Percentiles rank a stretch among this genome's conserved stretches.
phyloP scores from a whole-genome alignment of 306 rosid genomes.

The Rosa multiflora region DNA sequence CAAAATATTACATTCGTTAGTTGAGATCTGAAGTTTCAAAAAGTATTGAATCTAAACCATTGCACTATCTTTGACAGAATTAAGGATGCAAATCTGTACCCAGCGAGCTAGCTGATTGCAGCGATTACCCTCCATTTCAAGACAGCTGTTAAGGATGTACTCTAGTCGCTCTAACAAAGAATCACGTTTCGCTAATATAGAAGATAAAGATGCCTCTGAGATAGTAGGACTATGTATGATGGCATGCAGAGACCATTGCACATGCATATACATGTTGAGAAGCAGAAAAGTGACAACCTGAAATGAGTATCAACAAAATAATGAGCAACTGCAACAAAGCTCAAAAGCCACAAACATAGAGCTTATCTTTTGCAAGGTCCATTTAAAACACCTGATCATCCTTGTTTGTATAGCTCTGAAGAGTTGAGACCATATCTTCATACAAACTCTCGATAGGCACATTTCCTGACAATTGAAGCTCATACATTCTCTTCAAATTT shows the following conservation, averaged over 20 bases:
- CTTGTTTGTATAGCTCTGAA: conserved; percentile 58
- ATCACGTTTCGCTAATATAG: conserved; percentile 59
- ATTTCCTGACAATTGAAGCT: conserved; percentile 69
- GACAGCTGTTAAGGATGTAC: conserved; percentile 53
- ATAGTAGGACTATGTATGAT: conserved; percentile 48
- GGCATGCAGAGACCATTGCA: conserved; percentile 70
- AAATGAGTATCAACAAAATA: conserved; percentile 33
- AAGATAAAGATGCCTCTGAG: conserved; percentile 57
- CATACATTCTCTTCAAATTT: conserved; percentile 88
- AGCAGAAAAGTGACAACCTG: conserved; percentile 89
- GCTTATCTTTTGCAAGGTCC: conserved; percentile 20
- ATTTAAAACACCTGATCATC: conserved; percentile 72
- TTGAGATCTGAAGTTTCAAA: conserved; percentile 22
- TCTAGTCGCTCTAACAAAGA: conserved; percentile 65
- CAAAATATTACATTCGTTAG: conserved; percentile 29
- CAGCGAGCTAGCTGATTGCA: conserved; percentile 76
- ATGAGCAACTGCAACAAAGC: conserved; percentile 19
- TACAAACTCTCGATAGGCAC: conserved; percentile 61
- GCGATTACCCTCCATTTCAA: conserved; percentile 45
- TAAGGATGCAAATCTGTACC: conserved; percentile 44
- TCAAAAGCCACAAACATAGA: conserved; percentile 14
- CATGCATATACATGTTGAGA: conserved; percentile 66
- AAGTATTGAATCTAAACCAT: conserved; percentile 5
- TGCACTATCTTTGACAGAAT: conserved; percentile 7
- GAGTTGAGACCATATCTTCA: conserved; percentile 65